Base-by-base conservation (phyloP, 768 basidiomycete species). In the Pleurotus ostreatus region DNA sequence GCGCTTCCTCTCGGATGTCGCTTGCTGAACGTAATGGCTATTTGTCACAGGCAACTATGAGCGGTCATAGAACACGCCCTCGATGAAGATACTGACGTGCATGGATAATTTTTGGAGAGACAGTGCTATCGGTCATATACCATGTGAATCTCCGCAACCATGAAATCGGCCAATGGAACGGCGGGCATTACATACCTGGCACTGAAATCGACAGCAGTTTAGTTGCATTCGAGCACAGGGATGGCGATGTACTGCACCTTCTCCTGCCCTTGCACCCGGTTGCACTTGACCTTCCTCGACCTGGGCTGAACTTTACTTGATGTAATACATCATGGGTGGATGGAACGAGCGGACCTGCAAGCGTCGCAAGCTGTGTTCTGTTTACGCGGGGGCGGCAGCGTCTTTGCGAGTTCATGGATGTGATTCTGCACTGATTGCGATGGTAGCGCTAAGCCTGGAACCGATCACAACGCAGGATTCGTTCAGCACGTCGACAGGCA, bases 281-380 rank as follows among this genome's bases (percentile, higher is more conserved):
- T 83, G 67, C 92, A 94, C 70, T 92, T 93, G 62, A 94, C 92
- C 75, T 94, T 94, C 61, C 92, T 81, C 39, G 88, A 78, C 72
- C 92, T 91, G 61, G 55, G 53, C 45, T 30, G 52, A 48, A 44
- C 39, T 39, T 39, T 40, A 53, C 26, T 53, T 41, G 48, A 23
- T 15, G n/a, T 39, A 15, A 41, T n/a, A 53, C 7, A 41, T 47
- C 46, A 47, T 47, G 60, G 63, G 56, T 26, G 61, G 58, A 59
- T 56, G 62, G 61, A 46, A 34, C 3, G 25, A 55, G 44, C 73
- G 57, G 5, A 87, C 89, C 89, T 88, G 83, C 93, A 95, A 52
- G 89, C 89, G 75, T 95, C 93, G 71, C 93, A 95, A 23, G 94
- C 93, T 18, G 92, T 90, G 67, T 95, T 95, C 73, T 94, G 93